A percentile compares a stretch with the other conserved stretches of the same genome.
phyloP scores from a whole-genome alignment of 164 flowering plant genomes.

The Liquidambar formosana region DNA sequence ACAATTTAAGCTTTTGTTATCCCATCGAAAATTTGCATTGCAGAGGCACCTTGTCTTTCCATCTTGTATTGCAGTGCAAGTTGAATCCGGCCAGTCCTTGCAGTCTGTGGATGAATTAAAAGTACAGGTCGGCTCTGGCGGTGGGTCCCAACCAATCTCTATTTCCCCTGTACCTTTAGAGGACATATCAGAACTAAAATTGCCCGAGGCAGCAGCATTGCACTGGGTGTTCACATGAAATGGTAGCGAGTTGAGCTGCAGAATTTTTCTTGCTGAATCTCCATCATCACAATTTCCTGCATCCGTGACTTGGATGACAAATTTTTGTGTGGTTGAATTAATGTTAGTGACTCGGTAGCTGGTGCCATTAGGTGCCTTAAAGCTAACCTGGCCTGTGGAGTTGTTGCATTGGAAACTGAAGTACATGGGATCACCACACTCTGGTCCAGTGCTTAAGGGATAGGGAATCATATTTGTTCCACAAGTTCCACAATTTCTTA shows the following conservation, averaged over 20 bases:
- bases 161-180: slow-evolving; percentile 15
- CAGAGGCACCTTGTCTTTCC: slow-evolving; percentile 22
- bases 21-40: slow-evolving; percentile 16
- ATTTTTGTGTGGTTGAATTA: slow-evolving; percentile 18
- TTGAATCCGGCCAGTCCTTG: slow-evolving; percentile 22
- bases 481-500: slow-evolving; percentile 34
- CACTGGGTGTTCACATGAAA: slow-evolving; percentile 27
- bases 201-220: slow-evolving; percentile 10
- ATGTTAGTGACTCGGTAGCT: slow-evolving; percentile 30
- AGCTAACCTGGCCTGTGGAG: slow-evolving; percentile 27
- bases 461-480: too few species aligned
- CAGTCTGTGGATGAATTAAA: slow-evolving; percentile 37
- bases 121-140: slow-evolving; percentile 36
- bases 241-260: slow-evolving; percentile 27
- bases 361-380: slow-evolving; percentile 15
- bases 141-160: slow-evolving; percentile 40
- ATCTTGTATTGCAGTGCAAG: slow-evolving; percentile 8
- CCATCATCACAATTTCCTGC: slow-evolving; percentile 13
- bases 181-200: background rate
- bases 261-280: background rate
- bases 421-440: slow-evolving; percentile 44
- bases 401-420: slow-evolving; percentile 31
- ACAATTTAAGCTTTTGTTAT: slow-evolving; percentile 14
- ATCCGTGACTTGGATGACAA: slow-evolving; percentile 20
- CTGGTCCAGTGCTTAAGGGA: slow-evolving; percentile 40